A percentile compares a stretch with the other conserved stretches of the same genome.
Conservation (phyloP, 139 green algal genomes). For the Eudorina sp. region DNA sequence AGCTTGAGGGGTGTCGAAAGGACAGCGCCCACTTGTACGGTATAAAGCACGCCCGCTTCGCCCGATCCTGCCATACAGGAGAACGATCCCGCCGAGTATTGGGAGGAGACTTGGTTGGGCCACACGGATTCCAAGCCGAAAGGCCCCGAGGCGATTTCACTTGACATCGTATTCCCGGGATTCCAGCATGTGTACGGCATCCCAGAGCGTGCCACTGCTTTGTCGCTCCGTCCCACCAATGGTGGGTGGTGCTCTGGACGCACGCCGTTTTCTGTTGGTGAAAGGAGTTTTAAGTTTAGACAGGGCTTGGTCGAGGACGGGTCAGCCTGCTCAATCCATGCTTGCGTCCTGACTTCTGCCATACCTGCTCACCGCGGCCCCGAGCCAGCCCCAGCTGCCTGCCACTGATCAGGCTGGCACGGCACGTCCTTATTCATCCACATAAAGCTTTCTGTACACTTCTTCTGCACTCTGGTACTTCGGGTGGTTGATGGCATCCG, state of each 20-base stretch:
- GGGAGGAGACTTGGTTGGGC: slow-evolving; percentile 93
- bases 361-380: no score
- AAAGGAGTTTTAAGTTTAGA: no score
- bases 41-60: background rate
- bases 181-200: slow-evolving; percentile 94
- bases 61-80: slow-evolving; percentile 70
- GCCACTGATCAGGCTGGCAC: no score
- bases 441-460: no score
- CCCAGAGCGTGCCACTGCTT: slow-evolving; percentile 89
- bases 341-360: no score
- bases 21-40: no score
- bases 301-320: no score
- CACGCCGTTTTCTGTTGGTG: background rate
- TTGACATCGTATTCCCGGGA: slow-evolving; percentile 91
- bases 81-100: slow-evolving; percentile 84
- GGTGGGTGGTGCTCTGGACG: background rate
- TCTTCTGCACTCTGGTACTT: no score
- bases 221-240: slow-evolving; percentile 82
- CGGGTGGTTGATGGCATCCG: no score
- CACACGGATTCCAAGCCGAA: slow-evolving; percentile 90
- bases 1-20: background rate
- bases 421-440: no score
- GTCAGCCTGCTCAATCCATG: no score
- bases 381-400: no score
- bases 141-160: slow-evolving; percentile 91